Evolutionary conservation across 164 flowering plant species (phyloP).

Genomic region (Liriodendron chinense): DNA sequence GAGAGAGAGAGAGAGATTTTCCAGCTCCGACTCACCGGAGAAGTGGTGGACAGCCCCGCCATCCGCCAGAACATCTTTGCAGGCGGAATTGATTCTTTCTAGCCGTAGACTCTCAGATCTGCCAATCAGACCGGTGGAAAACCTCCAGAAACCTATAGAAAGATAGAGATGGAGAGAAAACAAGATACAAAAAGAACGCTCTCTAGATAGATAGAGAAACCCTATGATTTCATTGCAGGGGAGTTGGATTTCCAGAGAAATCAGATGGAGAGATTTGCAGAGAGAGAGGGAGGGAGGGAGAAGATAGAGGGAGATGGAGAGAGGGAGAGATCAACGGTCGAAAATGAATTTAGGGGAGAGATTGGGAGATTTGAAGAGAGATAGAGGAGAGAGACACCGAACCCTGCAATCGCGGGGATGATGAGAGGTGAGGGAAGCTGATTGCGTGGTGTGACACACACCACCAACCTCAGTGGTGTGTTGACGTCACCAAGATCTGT

Average conservation of each 20-base stretch:
- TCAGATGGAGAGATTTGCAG: background rate
- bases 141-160: background rate
- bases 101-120: conserved; percentile 22
- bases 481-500: too few species aligned
- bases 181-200: background rate
- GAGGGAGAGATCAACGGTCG: background rate
- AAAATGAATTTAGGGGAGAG: background rate
- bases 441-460: too few species aligned
- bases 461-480: too few species aligned
- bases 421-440: background rate
- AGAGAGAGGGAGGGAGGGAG: background rate
- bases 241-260: background rate
- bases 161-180: background rate
- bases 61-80: conserved; percentile 89
- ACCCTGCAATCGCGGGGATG: conserved; percentile 5
- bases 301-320: background rate
- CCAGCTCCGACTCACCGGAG: conserved; percentile 57
- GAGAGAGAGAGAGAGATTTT: background rate
- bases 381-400: background rate
- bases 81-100: conserved; percentile 7
- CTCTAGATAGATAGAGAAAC: background rate
- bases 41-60: conserved; percentile 88
- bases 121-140: conserved; percentile 9
- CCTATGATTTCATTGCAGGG: background rate
- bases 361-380: background rate